phyloP scores from a whole-genome alignment of 2,329 filamentous ascomycete genomes.

The Arachnomyces sp. region DNA sequence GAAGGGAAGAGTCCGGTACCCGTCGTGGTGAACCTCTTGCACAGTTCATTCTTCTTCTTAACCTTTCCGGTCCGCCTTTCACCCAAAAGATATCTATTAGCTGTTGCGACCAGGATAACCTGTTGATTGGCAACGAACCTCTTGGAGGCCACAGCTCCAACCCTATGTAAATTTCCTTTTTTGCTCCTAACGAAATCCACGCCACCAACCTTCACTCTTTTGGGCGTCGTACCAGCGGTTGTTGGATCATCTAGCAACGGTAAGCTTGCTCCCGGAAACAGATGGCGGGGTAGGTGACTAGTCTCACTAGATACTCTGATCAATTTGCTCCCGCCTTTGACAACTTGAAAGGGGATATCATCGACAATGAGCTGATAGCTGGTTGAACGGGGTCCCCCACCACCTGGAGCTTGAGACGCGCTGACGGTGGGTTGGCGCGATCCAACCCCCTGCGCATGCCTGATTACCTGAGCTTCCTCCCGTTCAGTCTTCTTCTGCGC shows the following conservation, averaged over 20 bases:
- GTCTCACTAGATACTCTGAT: conserved; percentile 61
- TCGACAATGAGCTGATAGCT: conserved; percentile 60
- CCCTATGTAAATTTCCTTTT: conserved; percentile 74
- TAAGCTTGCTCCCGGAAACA: conserved; percentile 36
- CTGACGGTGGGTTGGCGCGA: conserved; percentile 10
- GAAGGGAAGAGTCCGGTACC: conserved; percentile 38
- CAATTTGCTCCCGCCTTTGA: conserved; percentile 74
- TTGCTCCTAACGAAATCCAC: conserved; percentile 81
- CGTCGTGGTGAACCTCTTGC: conserved; percentile 55
- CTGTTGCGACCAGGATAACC: conserved; percentile 7
- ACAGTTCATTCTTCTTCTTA: conserved; percentile 64
- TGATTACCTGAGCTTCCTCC: conserved; percentile 33
- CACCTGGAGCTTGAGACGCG: conserved; percentile 18
- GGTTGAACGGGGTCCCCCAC: conserved; percentile 25
- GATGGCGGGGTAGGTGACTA: conserved; percentile 3
- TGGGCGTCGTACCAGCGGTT: conserved; percentile 61
- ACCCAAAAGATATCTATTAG: conserved; percentile 3
- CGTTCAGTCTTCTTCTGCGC: conserved; percentile 52
- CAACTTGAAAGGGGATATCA: conserved; percentile 64
- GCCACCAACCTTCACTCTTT: conserved; percentile 61
- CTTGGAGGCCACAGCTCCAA: conserved; percentile 65
- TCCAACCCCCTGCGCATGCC: conserved; percentile 28
- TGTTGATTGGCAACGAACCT: conserved; percentile 48
- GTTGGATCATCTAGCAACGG: conserved; percentile 46
- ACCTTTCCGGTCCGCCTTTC: conserved; percentile 38